Evolutionary conservation across 2,329 filamentous ascomycete species (phyloP), one percentile per base, ranked within the genome.

Genomic region (Incumbomyces delicatus): DNA sequence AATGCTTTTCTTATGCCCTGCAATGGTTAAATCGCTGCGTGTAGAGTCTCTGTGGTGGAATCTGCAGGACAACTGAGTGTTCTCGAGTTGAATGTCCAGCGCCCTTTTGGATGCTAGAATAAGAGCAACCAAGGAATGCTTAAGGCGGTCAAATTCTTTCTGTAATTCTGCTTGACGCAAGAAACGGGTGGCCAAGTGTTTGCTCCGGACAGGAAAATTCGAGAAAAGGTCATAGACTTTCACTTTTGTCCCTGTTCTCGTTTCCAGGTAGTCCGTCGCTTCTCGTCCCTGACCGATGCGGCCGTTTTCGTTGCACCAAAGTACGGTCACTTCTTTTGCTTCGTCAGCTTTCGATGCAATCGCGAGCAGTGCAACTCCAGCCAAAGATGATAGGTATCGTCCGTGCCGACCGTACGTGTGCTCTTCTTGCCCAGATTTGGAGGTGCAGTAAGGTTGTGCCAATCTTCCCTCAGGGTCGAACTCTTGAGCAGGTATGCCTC

Each of bases 191-290:
- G 77, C 77, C 52, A 88, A 77, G 56, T 88, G 85, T 61, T 92
- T 94, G 20, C 94, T 82, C 12, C 90, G 80, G 11, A 95, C 90
- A 0, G 90, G 88, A 78, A 95, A 86, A 49, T 81, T 84, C 0
- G 89, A 88, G 64, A 95, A 96, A 1, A 95, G 69, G 61, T 95
- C 82, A 47, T 81, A 78, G 5, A 94, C 83, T 0, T 74, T 75
- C 1, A 90, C 80, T 22, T 78, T 76, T 0, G 89, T 95, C 3
- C 90, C 90, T 66, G 16, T 40, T 29, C 3, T 39, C 38, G 7
- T 27, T 22, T n/a, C 41, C 37, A 36, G 29, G 22, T n/a, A 39
- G 27, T 31, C 31, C 22, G 10, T 33, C 12, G 3, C 12, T 27
- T 43, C 32, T 16, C 16, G 20, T 14, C 35, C 34, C 8, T 41